A percentile compares a stretch with the other conserved stretches of the same genome.
These are phyloP conservation scores for Massarina eburnea DNA, from an alignment of 2,329 filamentous ascomycete species.

Conservation along the genomic window DNA sequence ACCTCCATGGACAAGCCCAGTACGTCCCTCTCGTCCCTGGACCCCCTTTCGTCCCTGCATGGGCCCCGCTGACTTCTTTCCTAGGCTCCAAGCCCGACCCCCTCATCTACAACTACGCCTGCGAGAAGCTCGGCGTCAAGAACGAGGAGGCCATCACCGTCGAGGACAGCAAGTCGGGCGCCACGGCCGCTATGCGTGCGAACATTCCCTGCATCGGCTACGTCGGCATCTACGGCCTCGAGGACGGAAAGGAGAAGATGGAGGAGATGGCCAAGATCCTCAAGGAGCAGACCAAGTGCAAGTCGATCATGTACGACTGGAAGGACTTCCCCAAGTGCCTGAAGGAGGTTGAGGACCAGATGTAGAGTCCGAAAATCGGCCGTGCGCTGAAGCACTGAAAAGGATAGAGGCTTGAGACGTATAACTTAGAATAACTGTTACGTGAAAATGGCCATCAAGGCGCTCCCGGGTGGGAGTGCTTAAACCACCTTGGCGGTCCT, in stretches of 20 bases:
- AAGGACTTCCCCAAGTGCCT: conserved; percentile 53
- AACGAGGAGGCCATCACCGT: conserved; percentile 75
- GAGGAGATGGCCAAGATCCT: conserved; percentile 54
- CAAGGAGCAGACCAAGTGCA: conserved; percentile 51
- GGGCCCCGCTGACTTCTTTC: too few species aligned
- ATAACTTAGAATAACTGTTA: too few species aligned
- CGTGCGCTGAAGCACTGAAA: background rate
- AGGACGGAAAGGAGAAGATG: conserved; percentile 47
- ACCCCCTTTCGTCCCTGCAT: too few species aligned
- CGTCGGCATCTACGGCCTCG: conserved; percentile 63
- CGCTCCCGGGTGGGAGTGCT: too few species aligned
- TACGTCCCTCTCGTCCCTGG: too few species aligned
- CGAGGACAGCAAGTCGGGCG: conserved; percentile 87
- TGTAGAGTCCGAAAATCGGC: too few species aligned
- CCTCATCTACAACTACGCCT: conserved; percentile 79
- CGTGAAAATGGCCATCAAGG: too few species aligned
- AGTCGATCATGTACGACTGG: conserved; percentile 56
- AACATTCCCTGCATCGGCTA: conserved; percentile 82
- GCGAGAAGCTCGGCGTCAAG: conserved; percentile 71
- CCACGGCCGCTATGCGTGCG: conserved; percentile 73
- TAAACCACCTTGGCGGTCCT: too few species aligned
- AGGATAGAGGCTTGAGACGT: too few species aligned
- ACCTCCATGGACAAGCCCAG: conserved; percentile 77
- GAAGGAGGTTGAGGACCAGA: conserved; percentile 50
- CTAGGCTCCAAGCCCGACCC: conserved; percentile 89